Conservation (phyloP, 345 rosid species). For the Salix koriyanagi region DNA sequence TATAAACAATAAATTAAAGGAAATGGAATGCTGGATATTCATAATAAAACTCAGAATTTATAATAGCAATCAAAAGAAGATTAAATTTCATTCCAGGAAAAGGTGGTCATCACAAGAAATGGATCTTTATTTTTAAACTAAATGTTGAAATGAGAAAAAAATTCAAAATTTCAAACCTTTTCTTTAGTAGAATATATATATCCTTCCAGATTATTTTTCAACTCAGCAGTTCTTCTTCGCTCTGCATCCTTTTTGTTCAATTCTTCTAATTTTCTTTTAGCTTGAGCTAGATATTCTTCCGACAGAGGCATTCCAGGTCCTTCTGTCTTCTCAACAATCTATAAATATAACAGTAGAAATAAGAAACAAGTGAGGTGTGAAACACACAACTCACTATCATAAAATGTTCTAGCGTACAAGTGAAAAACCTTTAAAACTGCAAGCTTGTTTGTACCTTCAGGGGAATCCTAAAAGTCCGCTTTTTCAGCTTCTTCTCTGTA, state of each 20-base stretch:
- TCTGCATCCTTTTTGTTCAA: constrained; percentile 85
- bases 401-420: constrained; percentile 2
- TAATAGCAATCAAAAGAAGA: not conserved
- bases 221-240: constrained; percentile 87
- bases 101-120: not conserved
- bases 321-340: constrained; percentile 71
- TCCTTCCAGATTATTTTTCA: constrained; percentile 87
- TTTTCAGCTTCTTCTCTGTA: constrained; percentile 79
- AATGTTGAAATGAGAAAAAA: not conserved
- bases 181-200: constrained; percentile 95
- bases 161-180: constrained; percentile 42
- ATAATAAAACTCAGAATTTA: not conserved
- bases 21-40: not conserved
- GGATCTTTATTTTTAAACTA: not conserved
- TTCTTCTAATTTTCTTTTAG: constrained; percentile 65
- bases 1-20: constrained; percentile 3
- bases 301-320: constrained; percentile 79
- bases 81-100: not conserved
- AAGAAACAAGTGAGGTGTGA: not conserved
- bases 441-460: constrained; percentile 55
- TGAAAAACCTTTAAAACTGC: not conserved
- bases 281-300: constrained; percentile 61
- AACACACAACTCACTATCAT: not conserved
- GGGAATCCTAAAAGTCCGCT: constrained; percentile 71
- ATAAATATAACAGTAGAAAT: constrained; percentile 9